Conservation (phyloP, 108 stramenopile genomes). For the Pseudonitzschia pungens region DNA sequence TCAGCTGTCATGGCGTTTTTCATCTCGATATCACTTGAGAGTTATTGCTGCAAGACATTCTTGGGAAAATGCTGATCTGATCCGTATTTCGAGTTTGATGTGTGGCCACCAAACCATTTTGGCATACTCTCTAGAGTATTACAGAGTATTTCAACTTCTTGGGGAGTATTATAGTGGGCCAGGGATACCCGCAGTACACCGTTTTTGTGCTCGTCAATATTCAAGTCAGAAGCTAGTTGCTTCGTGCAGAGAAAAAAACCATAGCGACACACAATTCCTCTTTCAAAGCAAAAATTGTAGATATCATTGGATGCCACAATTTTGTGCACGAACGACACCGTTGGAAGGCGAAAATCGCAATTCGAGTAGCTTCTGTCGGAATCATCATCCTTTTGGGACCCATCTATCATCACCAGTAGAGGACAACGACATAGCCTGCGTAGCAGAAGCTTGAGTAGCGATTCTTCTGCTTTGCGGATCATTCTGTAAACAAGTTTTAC, state of each 20-base stretch:
- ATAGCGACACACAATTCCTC: slow-evolving; percentile 57
- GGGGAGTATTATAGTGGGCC: slow-evolving; percentile 71
- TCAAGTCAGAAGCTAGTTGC: slow-evolving; percentile 34
- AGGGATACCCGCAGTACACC: slow-evolving; percentile 75
- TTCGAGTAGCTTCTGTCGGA: background rate
- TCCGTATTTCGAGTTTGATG: background rate
- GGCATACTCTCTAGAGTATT: slow-evolving; percentile 16
- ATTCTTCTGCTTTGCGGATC: slow-evolving; percentile 12
- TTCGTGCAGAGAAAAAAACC: slow-evolving; percentile 69
- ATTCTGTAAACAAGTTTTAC: slow-evolving; percentile 8
- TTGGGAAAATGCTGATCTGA: background rate
- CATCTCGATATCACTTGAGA: too few species aligned
- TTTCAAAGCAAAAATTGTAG: slow-evolving; percentile 43
- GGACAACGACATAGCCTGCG: background rate
- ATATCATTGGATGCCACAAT: slow-evolving; percentile 45
- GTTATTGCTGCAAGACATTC: too few species aligned
- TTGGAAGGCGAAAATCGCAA: slow-evolving; percentile 45
- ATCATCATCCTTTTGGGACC: background rate
- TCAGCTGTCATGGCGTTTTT: too few species aligned
- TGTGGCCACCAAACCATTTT: background rate
- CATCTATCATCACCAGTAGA: background rate
- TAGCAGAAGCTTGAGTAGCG: background rate
- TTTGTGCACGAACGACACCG: slow-evolving; percentile 61
- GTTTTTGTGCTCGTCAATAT: slow-evolving; percentile 29
- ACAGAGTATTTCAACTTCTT: slow-evolving; percentile 50